These are phyloP conservation scores for Solanum commersonii DNA, from an alignment of 257 asterid genomes.

Conservation along the genomic window DNA sequence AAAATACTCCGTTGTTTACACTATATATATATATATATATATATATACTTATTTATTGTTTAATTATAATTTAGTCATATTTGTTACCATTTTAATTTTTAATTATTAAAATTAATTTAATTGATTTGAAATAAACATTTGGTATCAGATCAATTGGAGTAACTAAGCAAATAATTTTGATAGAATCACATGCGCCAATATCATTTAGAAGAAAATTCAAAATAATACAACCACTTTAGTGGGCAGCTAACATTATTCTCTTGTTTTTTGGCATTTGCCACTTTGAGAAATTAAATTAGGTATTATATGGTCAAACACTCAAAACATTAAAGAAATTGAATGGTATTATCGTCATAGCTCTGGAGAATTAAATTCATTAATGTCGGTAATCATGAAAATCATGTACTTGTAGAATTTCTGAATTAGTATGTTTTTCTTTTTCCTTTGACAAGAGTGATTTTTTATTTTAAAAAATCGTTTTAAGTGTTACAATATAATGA, in stretches of 20 bases:
- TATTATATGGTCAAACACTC: not conserved
- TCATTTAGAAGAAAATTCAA: not conserved
- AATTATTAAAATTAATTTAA: not conserved
- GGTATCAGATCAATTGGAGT: not conserved
- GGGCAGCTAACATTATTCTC: not conserved
- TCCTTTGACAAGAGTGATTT: not conserved
- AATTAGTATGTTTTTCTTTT: not conserved
- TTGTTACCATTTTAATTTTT: not conserved
- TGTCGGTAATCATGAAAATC: not conserved
- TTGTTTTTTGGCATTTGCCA: not conserved
- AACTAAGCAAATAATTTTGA: not conserved
- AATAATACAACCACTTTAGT: not conserved
- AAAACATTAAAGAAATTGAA: not conserved
- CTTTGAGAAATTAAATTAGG: not conserved
- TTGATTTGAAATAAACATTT: not conserved
- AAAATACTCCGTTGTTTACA: no score
- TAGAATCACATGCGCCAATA: not conserved
- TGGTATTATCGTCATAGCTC: not conserved
- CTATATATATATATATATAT: no score
- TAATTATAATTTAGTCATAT: not conserved
- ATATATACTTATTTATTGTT: accelerated
- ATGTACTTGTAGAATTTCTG: not conserved
- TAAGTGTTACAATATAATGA: not conserved
- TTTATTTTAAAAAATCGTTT: no score
- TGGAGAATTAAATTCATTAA: not conserved